These are phyloP conservation scores for Melaleuca alternifolia DNA, from an alignment of 345 rosid genomes.

Conservation along the genomic window DNA sequence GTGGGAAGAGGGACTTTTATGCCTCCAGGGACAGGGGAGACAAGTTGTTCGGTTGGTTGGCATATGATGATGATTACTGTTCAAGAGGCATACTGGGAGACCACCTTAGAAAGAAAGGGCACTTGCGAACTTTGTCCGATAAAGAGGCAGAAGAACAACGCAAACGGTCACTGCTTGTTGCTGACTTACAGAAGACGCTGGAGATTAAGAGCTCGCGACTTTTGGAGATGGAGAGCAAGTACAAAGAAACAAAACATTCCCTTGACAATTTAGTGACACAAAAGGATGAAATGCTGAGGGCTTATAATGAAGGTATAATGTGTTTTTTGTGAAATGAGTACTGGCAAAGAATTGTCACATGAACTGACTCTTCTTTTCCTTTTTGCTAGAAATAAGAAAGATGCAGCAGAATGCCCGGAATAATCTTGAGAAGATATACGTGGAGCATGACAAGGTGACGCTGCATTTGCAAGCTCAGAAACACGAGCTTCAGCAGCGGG, in stretches of 20 bases:
- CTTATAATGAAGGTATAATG: slow-evolving; percentile 45
- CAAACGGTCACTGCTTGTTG: slow-evolving; percentile 24
- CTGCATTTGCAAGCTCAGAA: slow-evolving; percentile 20
- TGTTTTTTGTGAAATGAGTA: not conserved
- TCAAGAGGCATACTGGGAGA: slow-evolving; percentile 21
- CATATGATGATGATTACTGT: slow-evolving; percentile 42
- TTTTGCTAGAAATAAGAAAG: slow-evolving; percentile 9
- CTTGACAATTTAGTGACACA: slow-evolving; percentile 13
- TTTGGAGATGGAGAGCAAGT: slow-evolving; percentile 33
- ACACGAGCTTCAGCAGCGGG: slow-evolving; percentile 23
- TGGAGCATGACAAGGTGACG: slow-evolving; percentile 31
- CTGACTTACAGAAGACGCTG: slow-evolving; percentile 28
- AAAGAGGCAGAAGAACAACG: slow-evolving; percentile 36
- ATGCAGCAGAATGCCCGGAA: slow-evolving; percentile 28
- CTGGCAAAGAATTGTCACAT: not conserved
- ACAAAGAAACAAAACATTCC: slow-evolving; percentile 9
- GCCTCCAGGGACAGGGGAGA: slow-evolving; percentile 13
- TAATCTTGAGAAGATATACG: slow-evolving; percentile 21
- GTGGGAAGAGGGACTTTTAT: slow-evolving; percentile 44
- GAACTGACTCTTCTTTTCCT: not conserved
- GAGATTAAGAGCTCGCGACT: slow-evolving; percentile 21
- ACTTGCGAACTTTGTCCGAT: slow-evolving; percentile 40
- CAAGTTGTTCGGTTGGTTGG: slow-evolving; percentile 60
- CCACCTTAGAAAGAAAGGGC: slow-evolving; percentile 36
- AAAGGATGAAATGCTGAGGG: slow-evolving; percentile 22